These are phyloP conservation scores for Phytopythium helicoides DNA, from an alignment of 352 stramenopile genomes.

Conservation along the genomic window DNA sequence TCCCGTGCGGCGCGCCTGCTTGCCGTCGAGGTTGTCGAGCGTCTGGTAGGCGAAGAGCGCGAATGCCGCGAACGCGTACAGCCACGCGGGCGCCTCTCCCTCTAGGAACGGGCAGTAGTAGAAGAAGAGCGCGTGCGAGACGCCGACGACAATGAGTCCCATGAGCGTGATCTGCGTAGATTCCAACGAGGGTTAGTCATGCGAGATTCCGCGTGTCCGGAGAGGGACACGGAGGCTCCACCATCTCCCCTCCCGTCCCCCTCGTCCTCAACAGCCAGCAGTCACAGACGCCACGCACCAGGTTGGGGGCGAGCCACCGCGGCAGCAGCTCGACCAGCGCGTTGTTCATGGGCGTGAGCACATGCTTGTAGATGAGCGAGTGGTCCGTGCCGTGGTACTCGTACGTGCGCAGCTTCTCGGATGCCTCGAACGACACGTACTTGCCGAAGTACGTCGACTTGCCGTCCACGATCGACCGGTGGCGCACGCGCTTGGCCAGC, in stretches of 20 bases:
- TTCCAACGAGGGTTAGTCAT: too few relatives aligned
- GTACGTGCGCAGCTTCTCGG: conserved; percentile 83
- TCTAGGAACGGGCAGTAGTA: conserved; percentile 75
- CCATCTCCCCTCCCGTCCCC: not conserved
- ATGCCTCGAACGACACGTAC: conserved; percentile 83
- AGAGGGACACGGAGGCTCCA: too few relatives aligned
- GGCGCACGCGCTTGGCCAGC: conserved; percentile 68
- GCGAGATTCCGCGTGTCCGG: not conserved
- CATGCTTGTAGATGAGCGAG: conserved; percentile 85
- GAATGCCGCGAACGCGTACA: conserved; percentile 53
- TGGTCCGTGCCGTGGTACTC: conserved; percentile 86
- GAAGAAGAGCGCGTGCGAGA: conserved; percentile 60
- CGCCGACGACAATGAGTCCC: conserved; percentile 60
- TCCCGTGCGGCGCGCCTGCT: conserved; percentile 76
- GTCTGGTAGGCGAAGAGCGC: conserved; percentile 82
- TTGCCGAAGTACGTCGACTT: conserved; percentile 90
- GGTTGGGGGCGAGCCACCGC: conserved; percentile 79
- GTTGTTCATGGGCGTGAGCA: conserved; percentile 88
- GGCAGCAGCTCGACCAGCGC: conserved; percentile 71
- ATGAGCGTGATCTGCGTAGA: conserved; percentile 79
- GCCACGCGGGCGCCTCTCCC: conserved; percentile 64
- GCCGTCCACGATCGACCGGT: conserved; percentile 61
- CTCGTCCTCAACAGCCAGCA: too few relatives aligned
- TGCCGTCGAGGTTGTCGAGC: conserved; percentile 85
- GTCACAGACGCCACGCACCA: conserved; percentile 35